A percentile compares a stretch with the other conserved stretches of the same genome.
phyloP scores from a whole-genome alignment of 73 alveolate genomes.

The Paramecium pentaurelia region DNA sequence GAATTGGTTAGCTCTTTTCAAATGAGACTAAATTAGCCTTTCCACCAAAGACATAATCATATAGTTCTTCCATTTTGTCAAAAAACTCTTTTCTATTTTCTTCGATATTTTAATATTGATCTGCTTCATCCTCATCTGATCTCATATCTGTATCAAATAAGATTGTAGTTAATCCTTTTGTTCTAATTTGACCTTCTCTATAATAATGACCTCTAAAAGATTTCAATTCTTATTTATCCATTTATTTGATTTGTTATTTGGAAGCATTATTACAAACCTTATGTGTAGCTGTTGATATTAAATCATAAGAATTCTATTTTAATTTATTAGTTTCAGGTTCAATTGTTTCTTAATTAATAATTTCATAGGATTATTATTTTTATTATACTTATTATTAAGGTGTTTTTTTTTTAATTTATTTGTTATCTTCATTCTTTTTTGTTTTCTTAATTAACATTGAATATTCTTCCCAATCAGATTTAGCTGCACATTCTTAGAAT shows the following conservation, averaged over 20 bases:
- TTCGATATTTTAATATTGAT: neutral
- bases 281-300: neutral
- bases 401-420: neutral
- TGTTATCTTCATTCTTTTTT: neutral
- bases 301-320: neutral
- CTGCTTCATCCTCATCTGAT: neutral
- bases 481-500: neutral
- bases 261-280: neutral
- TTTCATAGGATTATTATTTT: neutral
- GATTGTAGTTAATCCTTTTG: neutral
- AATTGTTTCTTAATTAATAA: neutral
- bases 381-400: neutral
- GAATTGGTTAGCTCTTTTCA: neutral
- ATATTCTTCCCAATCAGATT: neutral
- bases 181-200: slow-evolving; percentile 3
- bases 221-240: neutral
- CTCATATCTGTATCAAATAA: neutral
- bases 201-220: neutral
- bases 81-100: neutral
- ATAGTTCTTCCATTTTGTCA: neutral
- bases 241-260: neutral
- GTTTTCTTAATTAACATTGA: neutral
- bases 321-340: neutral
- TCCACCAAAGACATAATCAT: neutral
- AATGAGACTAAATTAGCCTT: neutral